phyloP scores from a whole-genome alignment of 2,329 filamentous ascomycete species.

The Macrophomina phaseolina region DNA sequence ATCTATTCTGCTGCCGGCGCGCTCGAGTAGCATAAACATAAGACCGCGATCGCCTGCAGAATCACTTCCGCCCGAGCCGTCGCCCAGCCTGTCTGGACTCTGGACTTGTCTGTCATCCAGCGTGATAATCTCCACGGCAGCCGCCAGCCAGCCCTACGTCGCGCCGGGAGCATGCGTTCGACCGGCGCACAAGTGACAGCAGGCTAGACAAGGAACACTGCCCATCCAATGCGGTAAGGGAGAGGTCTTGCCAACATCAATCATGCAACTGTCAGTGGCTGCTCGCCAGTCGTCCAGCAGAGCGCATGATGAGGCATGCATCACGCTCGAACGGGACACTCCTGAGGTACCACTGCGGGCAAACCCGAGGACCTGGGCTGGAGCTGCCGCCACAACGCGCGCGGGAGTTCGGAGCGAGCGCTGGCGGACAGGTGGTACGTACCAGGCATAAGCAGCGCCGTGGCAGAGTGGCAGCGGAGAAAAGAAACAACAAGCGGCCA shows the following conservation, averaged over 20 bases:
- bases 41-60: not conserved
- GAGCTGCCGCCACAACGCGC: conserved; percentile 14
- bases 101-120: not conserved
- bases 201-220: not conserved
- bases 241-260: not conserved
- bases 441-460: not conserved
- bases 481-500: conserved; percentile 4
- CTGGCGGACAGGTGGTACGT: not conserved
- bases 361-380: conserved; percentile 6
- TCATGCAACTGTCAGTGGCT: conserved; percentile 1
- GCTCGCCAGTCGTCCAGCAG: not conserved
- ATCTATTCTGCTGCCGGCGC: conserved; percentile 9
- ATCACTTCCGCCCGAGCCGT: not conserved
- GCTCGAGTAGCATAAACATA: not conserved
- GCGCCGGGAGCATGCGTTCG: not conserved
- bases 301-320: conserved; percentile 12
- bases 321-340: conserved; percentile 7
- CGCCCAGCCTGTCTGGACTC: not conserved
- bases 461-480: conserved; percentile 1
- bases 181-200: not conserved
- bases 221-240: conserved; percentile 5
- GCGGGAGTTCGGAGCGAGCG: not conserved
- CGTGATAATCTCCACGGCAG: no score
- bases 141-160: conserved; percentile 12
- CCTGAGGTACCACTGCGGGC: conserved; percentile 2